Base-by-base conservation (phyloP, 2,329 filamentous ascomycete species). In the Cordyceps farinosa region DNA sequence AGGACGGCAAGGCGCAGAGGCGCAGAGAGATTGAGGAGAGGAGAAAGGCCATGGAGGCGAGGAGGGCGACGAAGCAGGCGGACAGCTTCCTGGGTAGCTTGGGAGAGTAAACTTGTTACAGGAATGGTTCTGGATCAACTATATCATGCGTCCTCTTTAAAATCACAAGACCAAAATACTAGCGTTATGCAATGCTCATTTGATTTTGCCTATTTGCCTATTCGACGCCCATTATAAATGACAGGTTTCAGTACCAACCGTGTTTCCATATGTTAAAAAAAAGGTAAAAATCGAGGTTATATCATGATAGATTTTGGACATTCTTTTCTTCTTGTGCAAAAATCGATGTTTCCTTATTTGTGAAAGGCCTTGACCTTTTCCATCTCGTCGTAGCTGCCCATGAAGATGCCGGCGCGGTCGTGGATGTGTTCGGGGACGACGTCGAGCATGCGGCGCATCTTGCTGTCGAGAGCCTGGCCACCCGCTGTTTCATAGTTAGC, bases 311-410 rank as follows among this genome's bases (percentile, higher is more conserved):
- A 48, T 50, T 30, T 42, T n/a, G n/a, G 11, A 30, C 5, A 42
- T 30, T 0, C 10, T n/a, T 3, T 17, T 40, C 30, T 30, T 0
- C 10, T n/a, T 3, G 17, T 40, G 52, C 36, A n/a, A 58, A 5
- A 38, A 34, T 22, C 22, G 22, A 22, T 22, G 22, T 6, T 15
- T 38, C 6, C 32, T 51, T 57, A 62, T 62, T 62, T 57, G 80
- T 95, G 89, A 72, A 89, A 88, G 65, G 86, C 80, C 77, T 97
- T 96, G 69, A 98, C 91, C 83, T 96, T 97, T 81, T 97, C 92
- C 55, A 99, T 85, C 81, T 99, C 95, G 66, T 96, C 91, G 70
- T 90, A 92, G 71, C 92, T 97, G 67, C 95, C 95, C 82, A 99
- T 85, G 80, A 96, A 99, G 72, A 99, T 97, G 69, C 95, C 95